These are phyloP conservation scores for Plasmodium sp. DNA, from an alignment of 169 alveolate genomes.

Conservation along the genomic window DNA sequence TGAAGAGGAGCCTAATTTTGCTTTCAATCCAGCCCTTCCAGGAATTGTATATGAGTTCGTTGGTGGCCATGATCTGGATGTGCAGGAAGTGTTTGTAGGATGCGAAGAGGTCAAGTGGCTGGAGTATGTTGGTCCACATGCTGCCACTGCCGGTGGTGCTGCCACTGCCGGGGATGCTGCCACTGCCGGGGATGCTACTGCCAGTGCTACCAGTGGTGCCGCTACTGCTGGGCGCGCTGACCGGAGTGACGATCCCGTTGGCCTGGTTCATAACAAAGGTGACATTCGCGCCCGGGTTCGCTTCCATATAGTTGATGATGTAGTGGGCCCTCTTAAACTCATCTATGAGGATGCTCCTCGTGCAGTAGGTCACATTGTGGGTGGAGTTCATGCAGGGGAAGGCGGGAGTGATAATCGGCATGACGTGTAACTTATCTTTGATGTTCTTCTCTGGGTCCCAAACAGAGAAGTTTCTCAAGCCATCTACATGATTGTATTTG, in stretches of 20 bases:
- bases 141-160: not conserved
- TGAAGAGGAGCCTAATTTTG: conserved; percentile 84
- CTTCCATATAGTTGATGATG: conserved; percentile 73
- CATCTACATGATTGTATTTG: conserved; percentile 87
- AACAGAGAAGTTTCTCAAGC: conserved; percentile 91
- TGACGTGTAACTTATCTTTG: conserved; percentile 92
- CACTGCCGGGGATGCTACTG: not conserved
- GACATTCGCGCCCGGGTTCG: conserved; percentile 38
- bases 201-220: not conserved
- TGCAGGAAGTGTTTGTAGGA: conserved; percentile 86
- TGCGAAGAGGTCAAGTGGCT: conserved; percentile 83
- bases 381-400: conserved; percentile 98
- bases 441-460: conserved; percentile 93
- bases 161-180: not conserved
- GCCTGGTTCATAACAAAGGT: conserved; percentile 5
- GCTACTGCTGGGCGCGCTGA: not conserved
- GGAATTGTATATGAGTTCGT: conserved; percentile 84
- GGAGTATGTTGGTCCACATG: conserved; percentile 84
- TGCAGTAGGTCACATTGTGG: conserved; percentile 94
- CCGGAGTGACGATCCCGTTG: not conserved
- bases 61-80: conserved; percentile 84
- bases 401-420: conserved; percentile 98
- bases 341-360: conserved; percentile 93
- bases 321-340: conserved; percentile 91
- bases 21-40: conserved; percentile 92